Percentiles rank a stretch among this genome's conserved stretches.
Evolutionary conservation across 1,139 yeast genomes (phyloP).

Genomic region (Blastobotrys raffinosifermentans): DNA sequence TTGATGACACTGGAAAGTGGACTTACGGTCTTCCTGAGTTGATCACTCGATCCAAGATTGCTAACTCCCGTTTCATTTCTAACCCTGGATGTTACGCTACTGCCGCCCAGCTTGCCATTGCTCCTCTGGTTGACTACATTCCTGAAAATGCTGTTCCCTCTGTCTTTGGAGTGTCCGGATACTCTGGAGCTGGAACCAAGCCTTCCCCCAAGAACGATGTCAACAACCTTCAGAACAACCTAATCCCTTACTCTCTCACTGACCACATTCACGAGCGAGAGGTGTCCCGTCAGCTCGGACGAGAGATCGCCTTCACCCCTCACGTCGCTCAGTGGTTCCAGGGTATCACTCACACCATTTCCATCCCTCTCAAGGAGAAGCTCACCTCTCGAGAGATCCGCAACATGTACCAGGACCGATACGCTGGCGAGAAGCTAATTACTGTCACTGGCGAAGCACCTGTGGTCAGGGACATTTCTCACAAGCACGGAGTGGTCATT

Average conservation of each 20-base stretch:
- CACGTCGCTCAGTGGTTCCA: conserved; percentile 99
- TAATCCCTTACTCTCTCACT: conserved; percentile 92
- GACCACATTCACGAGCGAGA: conserved; percentile 96
- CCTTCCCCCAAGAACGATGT: conserved; percentile 95
- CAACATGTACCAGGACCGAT: conserved; percentile 80
- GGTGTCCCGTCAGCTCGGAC: conserved; percentile 73
- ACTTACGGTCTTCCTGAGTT: conserved; percentile 81
- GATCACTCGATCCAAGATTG: conserved; percentile 57
- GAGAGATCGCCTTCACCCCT: conserved; percentile 82
- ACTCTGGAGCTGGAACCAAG: conserved; percentile 98
- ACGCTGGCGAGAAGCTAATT: conserved; percentile 80
- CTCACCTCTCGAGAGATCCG: conserved; percentile 78
- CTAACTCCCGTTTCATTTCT: conserved; percentile 75
- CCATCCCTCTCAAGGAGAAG: conserved; percentile 74
- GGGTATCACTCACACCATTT: conserved; percentile 89
- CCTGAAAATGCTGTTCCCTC: conserved; percentile 60
- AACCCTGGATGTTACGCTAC: conserved; percentile 99
- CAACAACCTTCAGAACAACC: conserved; percentile 63
- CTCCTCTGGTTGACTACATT: conserved; percentile 61
- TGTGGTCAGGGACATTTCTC: conserved; percentile 81
- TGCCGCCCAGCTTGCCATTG: conserved; percentile 89
- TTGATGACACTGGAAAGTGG: conserved; percentile 86
- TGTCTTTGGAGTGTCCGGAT: conserved; percentile 93
- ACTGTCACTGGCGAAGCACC: conserved; percentile 89
- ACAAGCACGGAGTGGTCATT: conserved; percentile 88